Base-by-base conservation (phyloP, 176 grass and related monocot genomes). In the Oryza longistaminata region DNA sequence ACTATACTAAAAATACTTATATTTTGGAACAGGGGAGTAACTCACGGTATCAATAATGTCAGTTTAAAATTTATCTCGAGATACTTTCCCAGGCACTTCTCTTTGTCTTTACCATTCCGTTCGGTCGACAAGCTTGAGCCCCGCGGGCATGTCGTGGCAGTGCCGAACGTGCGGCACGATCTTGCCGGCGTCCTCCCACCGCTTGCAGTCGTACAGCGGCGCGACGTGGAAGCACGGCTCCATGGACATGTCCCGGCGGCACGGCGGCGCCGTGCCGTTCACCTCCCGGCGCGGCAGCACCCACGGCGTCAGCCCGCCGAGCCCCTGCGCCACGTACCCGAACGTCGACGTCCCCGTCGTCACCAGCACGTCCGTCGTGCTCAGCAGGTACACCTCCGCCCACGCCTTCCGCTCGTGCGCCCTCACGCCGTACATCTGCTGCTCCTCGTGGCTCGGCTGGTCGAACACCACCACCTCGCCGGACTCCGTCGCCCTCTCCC, bases 381-480 rank as follows among this genome's bases (percentile, higher is more conserved):
- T 97, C 5, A 94, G 52, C 85, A 94, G 84, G n/a, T 88, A 97
- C 0, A 97, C 90, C 73, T 97, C 92, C 5, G 92, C 87, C 83
- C 82, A 83, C 22, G 94, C 94, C 88, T 90, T 92, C 61, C 39
- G 14, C 10, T 92, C 90, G 81, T 94, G 94, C 39, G 70, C 81
- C 66, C 11, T 74, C 7, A 22, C 43, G 6, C 82, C 81, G 52
- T 43, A 86, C 0, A n/a, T 60, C 82, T 94, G 91, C 17, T 44
- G 9, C 45, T 90, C 72, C 71, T 97, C 94, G 70, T 92, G 94
- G 80, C 85, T 94, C 7, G 94, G 94, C 84, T 97, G 94, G 68
- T 92, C 71, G 43, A 97, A 80, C 22, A 67, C 66, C 39, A 97
- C 87, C 40, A 55, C 78, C 66, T 92, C 90, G 6, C 94, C 90